Conservation (phyloP, 1,139 yeast species). For the Protomyces macrosporus region DNA sequence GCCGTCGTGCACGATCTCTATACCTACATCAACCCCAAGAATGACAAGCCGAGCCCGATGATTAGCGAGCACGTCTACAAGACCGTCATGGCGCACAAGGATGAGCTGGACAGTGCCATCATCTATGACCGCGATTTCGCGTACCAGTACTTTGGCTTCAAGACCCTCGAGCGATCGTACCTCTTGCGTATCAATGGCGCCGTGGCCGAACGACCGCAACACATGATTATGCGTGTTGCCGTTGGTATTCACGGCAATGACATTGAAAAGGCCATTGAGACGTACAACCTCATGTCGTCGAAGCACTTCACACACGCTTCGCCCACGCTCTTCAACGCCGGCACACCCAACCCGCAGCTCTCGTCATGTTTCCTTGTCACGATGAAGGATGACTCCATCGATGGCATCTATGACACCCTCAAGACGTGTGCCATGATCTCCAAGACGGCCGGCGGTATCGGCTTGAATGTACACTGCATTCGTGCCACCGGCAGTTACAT, state of each 20-base stretch:
- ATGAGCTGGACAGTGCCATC: conserved; percentile 72
- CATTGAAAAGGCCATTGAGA: conserved; percentile 65
- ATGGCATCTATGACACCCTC: conserved; percentile 81
- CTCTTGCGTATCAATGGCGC: conserved; percentile 63
- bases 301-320: conserved; percentile 84
- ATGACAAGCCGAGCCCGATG: conserved; percentile 72
- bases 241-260: conserved; percentile 80
- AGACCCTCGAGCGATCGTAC: conserved; percentile 80
- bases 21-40: conserved; percentile 73
- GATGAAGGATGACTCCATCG: conserved; percentile 85
- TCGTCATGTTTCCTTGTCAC: conserved; percentile 85
- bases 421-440: conserved; percentile 83
- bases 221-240: conserved; percentile 82
- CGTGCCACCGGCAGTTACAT: conserved; percentile 82
- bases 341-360: conserved; percentile 81
- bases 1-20: conserved; percentile 69
- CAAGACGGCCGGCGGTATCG: conserved; percentile 88
- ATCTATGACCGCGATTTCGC: conserved; percentile 78
- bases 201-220: conserved; percentile 88
- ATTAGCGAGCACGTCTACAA: conserved; percentile 66
- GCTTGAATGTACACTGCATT: conserved; percentile 75
- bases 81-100: conserved; percentile 57
- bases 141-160: conserved; percentile 80
- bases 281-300: conserved; percentile 78
- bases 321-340: conserved; percentile 85